Evolutionary conservation across 305 asterid species (phyloP), one percentile per base, ranked within the genome.

Genomic region (Solanum hybrid): DNA sequence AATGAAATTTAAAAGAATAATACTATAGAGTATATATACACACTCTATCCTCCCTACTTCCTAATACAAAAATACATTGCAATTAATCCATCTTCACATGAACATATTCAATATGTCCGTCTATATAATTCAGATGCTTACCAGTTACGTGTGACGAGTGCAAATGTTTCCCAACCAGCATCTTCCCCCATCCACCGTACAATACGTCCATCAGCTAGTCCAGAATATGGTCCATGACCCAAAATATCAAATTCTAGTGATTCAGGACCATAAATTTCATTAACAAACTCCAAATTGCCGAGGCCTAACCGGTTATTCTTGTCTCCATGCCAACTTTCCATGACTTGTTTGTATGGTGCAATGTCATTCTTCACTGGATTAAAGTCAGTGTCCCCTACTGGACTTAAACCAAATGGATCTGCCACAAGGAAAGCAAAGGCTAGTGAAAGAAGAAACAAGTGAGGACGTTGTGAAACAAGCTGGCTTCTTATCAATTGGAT

Each of bases 131-230:
- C 24, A 18, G 74, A 67, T 61, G 57, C 90, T 84, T 89, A 97
- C 99, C 99, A 96, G 39, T 94, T 93, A 42, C 35, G 91, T 4
- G 98, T 94, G 14, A 94, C 96, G 24, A 95, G 87, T 14, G 99
- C 98, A 89, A 96, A 97, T 20, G 98, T 97, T 87, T 97, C 98
- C 99, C 99, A 97, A 8, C 98, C 98, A 6, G 5, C 86, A 5
- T 93, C 95, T 24, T 90, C n/a, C 2, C 99, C 98, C 96, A 93
- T 95, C 98, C 98, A 96, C 88, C 98, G 90, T 6, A 96, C 99
- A 11, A 97, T 85, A 6, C 99, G 97, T 1, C 99, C 99, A 87
- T 97, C 98, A 9, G 98, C 99, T 40, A 97, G 90, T 24, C 99
- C 99, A 2, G 98, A 92, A 74, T 96, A 95, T 11, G 99, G 99